phyloP scores from a whole-genome alignment of 1,284 basidiomycete species.

The Ceratobasidium theobromae region DNA sequence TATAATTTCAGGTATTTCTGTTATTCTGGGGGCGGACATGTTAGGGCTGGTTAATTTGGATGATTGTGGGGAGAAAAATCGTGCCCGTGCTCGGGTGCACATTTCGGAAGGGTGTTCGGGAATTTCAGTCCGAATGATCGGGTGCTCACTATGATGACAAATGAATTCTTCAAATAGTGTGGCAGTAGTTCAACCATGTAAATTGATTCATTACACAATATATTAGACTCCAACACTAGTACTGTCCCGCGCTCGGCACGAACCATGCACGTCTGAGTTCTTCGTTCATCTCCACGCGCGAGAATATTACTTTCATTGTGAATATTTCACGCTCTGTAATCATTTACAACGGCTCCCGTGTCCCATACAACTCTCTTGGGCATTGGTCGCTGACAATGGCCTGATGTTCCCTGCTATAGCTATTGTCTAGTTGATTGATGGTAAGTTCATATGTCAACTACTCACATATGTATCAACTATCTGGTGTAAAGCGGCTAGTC shows the following conservation, averaged over 20 bases:
- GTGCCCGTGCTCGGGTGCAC: too few species aligned
- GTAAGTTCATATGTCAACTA: conserved; percentile 17
- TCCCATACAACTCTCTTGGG: background rate
- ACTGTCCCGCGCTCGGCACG: conserved; percentile 5
- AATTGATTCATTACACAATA: too few species aligned
- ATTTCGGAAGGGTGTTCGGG: too few species aligned
- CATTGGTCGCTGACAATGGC: conserved; percentile 36
- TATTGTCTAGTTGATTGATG: conserved; percentile 32
- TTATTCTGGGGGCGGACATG: background rate
- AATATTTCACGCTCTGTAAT: background rate
- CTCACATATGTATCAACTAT: conserved; percentile 50
- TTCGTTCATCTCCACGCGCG: conserved; percentile 14
- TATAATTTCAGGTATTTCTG: background rate
- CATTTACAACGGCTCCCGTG: background rate
- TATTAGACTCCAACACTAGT: too few species aligned
- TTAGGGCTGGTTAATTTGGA: background rate
- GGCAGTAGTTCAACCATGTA: too few species aligned
- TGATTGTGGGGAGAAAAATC: too few species aligned
- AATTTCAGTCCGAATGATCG: too few species aligned
- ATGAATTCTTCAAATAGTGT: too few species aligned
- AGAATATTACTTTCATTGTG: background rate
- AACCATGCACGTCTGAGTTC: conserved; percentile 15
- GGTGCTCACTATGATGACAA: too few species aligned
- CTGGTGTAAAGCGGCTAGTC: conserved; percentile 58
- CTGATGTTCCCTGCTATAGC: conserved; percentile 49